Evolutionary conservation across 495 filamentous ascomycete species (phyloP).

Genomic region (Penicillium crystallinum): DNA sequence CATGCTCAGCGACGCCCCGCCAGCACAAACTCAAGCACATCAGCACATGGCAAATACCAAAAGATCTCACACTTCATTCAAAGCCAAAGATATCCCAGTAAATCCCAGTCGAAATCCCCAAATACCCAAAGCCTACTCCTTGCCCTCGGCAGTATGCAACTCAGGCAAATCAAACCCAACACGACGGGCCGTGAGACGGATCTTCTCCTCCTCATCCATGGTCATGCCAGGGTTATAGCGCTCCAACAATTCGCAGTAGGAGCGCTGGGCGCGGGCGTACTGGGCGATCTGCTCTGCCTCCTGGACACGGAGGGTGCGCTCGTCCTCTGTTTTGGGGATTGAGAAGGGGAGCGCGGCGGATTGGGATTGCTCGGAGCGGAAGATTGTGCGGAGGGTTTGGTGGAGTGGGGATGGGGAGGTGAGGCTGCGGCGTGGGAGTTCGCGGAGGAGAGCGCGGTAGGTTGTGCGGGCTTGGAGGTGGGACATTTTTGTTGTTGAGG

Average conservation of each 20-base stretch:
- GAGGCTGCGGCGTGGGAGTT: slow-evolving; percentile 69
- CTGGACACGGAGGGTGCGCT: slow-evolving; percentile 33
- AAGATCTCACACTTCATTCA: neutral
- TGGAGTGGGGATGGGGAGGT: slow-evolving; percentile 55
- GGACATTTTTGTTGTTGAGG: slow-evolving; percentile 12
- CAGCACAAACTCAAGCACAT: neutral
- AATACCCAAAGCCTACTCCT: slow-evolving; percentile 1
- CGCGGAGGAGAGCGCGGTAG: slow-evolving; percentile 87
- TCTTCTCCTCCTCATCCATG: slow-evolving; percentile 78
- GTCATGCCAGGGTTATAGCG: slow-evolving; percentile 88
- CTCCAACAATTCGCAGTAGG: slow-evolving; percentile 74
- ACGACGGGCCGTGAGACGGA: slow-evolving; percentile 75
- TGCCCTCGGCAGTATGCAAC: slow-evolving; percentile 20
- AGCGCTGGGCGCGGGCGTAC: slow-evolving; percentile 77
- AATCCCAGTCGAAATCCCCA: neutral
- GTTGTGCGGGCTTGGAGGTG: slow-evolving; percentile 59
- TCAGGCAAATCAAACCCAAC: slow-evolving; percentile 83
- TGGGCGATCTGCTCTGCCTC: slow-evolving; percentile 70
- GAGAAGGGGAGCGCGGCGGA: slow-evolving; percentile 9
- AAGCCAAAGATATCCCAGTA: neutral
- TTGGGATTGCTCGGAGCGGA: slow-evolving; percentile 22
- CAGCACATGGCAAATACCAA: too few species aligned
- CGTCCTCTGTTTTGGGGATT: slow-evolving; percentile 7
- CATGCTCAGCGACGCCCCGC: neutral
- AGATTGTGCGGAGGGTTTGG: slow-evolving; percentile 51